Evolutionary conservation across 352 stramenopile genomes (phyloP).

Genomic region (Pythium insidiosum): DNA sequence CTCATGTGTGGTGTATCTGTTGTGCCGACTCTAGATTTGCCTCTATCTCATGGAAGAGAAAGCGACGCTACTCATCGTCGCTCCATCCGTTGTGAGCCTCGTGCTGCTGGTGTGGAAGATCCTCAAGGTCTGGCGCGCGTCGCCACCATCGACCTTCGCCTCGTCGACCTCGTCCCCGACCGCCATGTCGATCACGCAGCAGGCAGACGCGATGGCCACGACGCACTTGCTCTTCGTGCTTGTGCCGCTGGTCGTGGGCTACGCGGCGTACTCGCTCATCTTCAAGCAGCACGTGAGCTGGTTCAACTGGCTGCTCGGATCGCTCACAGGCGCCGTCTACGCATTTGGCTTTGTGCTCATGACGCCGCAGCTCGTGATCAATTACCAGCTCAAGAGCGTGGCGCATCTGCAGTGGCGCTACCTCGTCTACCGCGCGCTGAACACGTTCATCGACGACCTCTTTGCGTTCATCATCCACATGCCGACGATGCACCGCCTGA

Average conservation of each 20-base stretch:
- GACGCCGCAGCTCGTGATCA: slow-evolving; percentile 91
- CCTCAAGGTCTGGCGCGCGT: slow-evolving; percentile 44
- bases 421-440: slow-evolving; percentile 92
- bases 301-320: slow-evolving; percentile 84
- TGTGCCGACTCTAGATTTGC: slow-evolving; percentile 50
- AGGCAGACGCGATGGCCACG: slow-evolving; percentile 79
- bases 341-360: slow-evolving; percentile 89
- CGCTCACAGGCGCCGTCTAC: slow-evolving; percentile 84
- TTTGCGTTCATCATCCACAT: slow-evolving; percentile 91
- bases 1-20: not conserved
- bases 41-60: slow-evolving; percentile 95
- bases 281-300: slow-evolving; percentile 74
- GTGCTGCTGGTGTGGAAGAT: slow-evolving; percentile 89
- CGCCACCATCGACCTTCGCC: slow-evolving; percentile 15
- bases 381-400: slow-evolving; percentile 89
- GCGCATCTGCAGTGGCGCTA: slow-evolving; percentile 91
- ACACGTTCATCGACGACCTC: slow-evolving; percentile 91
- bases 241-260: slow-evolving; percentile 66
- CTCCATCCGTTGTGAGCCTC: slow-evolving; percentile 46
- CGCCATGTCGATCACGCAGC: slow-evolving; percentile 38
- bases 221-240: slow-evolving; percentile 76
- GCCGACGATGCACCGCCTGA: slow-evolving; percentile 87
- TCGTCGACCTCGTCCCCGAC: slow-evolving; percentile 11
- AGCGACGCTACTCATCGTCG: slow-evolving; percentile 90
- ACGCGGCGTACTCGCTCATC: slow-evolving; percentile 74